Conservation (phyloP, 2,329 filamentous ascomycete genomes). For the Fonsecaea pedrosoi region DNA sequence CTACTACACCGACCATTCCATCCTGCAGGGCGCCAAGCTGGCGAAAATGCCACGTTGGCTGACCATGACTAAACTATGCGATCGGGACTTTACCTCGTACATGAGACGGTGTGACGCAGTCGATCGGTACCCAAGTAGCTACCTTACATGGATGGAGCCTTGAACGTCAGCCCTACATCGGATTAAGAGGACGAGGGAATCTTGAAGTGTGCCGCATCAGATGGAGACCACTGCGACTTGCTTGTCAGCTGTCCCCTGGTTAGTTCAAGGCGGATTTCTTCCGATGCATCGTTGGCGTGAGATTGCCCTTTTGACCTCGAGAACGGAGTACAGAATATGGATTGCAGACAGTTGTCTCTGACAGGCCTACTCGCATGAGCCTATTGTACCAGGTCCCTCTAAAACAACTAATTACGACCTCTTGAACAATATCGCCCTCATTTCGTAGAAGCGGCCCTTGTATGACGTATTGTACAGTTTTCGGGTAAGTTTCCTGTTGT, state of each 20-base stretch:
- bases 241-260: background rate
- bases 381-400: constrained; percentile 2
- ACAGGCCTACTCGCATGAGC: background rate
- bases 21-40: constrained; percentile 1
- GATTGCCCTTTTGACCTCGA: background rate
- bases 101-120: background rate
- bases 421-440: background rate
- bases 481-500: constrained; percentile 25
- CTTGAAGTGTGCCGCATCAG: background rate
- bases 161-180: background rate
- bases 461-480: constrained; percentile 12
- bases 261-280: background rate
- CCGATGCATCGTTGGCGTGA: background rate
- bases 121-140: background rate
- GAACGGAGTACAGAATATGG: too few species aligned
- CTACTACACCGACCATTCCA: background rate
- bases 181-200: background rate
- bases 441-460: background rate
- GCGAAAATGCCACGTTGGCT: constrained; percentile 2
- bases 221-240: background rate
- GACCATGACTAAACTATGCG: constrained; percentile 1
- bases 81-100: background rate
- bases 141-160: background rate
- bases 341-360: background rate
- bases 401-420: background rate